Conservation (phyloP, 179 eudicot species). For the Nepenthes alata region DNA sequence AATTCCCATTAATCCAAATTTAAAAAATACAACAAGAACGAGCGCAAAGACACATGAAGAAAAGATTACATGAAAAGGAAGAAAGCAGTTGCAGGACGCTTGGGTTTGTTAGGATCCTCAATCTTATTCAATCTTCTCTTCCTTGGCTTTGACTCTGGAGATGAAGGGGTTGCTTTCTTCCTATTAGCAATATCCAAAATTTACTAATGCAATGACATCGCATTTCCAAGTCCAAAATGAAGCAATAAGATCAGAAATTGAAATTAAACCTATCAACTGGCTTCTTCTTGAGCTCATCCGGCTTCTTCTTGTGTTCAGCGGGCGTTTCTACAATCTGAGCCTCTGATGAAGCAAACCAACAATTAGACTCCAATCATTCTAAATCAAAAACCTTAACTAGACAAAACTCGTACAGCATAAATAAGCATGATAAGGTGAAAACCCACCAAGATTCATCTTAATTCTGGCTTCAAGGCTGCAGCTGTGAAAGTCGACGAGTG, state of each 20-base stretch:
- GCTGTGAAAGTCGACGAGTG: slow-evolving; percentile 61
- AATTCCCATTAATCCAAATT: background rate
- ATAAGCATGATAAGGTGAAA: background rate
- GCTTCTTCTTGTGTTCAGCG: slow-evolving; percentile 34
- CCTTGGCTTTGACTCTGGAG: slow-evolving; percentile 33
- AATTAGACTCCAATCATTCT: background rate
- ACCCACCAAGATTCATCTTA: slow-evolving; percentile 53
- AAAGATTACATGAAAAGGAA: slow-evolving; percentile 59
- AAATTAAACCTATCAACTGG: slow-evolving; percentile 29
- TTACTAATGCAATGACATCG: background rate
- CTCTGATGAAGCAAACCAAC: slow-evolving; percentile 20
- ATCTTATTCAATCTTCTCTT: slow-evolving; percentile 48
- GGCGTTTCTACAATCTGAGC: slow-evolving; percentile 40
- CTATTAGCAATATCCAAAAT: background rate
- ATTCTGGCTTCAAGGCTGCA: slow-evolving; percentile 64
- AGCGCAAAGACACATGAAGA: too few species aligned
- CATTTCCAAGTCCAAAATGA: too few species aligned
- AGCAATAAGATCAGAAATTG: background rate
- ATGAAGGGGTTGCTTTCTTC: slow-evolving; percentile 25
- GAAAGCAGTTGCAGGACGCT: slow-evolving; percentile 78
- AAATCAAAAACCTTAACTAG: background rate
- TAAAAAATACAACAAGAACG: background rate
- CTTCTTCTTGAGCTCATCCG: slow-evolving; percentile 38
- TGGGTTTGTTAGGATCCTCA: slow-evolving; percentile 56
- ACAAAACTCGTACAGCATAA: background rate